A percentile compares a stretch with the other conserved stretches of the same genome.
phyloP scores from a whole-genome alignment of 2,329 filamentous ascomycete species.

The Penicillium sumatraense region DNA sequence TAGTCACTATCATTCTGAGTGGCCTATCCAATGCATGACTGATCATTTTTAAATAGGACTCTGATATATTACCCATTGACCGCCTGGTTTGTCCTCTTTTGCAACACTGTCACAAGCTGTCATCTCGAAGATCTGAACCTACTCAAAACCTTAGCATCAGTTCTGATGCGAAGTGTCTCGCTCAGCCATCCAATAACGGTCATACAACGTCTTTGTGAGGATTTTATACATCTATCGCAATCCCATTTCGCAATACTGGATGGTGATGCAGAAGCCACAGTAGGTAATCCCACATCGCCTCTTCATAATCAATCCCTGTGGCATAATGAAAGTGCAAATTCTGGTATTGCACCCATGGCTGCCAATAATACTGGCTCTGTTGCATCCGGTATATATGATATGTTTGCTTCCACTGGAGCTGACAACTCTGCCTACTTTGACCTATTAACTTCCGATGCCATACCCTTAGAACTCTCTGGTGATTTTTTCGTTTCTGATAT shows the following conservation, averaged over 20 bases:
- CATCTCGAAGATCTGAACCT: conserved; percentile 25
- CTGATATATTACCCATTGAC: conserved; percentile 28
- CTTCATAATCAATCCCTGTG: not conserved
- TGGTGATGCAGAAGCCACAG: not conserved
- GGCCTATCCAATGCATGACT: not conserved
- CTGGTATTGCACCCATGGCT: not conserved
- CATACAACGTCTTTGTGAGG: not conserved
- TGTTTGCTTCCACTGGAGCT: not conserved
- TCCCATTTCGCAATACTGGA: not conserved
- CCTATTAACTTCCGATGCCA: not conserved
- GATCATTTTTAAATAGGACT: conserved; percentile 16
- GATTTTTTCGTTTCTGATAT: not conserved
- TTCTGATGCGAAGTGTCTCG: not conserved
- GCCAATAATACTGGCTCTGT: not conserved
- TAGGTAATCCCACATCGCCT: not conserved
- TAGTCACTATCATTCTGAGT: not conserved
- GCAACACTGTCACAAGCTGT: conserved; percentile 24
- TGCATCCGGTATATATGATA: not conserved
- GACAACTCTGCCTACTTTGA: not conserved
- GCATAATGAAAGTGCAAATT: not conserved
- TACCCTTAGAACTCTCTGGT: not conserved
- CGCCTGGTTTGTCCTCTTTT: conserved; percentile 27
- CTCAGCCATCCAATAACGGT: conserved; percentile 2
- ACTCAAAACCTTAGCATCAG: conserved; percentile 10
- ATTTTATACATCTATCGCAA: conserved; percentile 4